A percentile compares a stretch with the other conserved stretches of the same genome.
These are phyloP conservation scores for Dioscorea alata DNA, from an alignment of 106 monocot genomes.

Conservation along the genomic window DNA sequence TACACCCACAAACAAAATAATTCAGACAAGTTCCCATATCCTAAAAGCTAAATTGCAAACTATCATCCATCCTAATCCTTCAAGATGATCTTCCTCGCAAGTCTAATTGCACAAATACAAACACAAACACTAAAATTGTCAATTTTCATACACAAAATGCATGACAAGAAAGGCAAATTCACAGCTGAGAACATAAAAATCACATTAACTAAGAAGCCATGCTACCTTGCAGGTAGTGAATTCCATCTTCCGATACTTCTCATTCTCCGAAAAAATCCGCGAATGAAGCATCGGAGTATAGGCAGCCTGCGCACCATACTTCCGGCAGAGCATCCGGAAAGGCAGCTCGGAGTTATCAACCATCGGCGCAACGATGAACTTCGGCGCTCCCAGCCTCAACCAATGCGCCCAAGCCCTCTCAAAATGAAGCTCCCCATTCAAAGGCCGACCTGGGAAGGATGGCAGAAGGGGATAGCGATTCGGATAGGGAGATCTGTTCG, in stretches of 20 bases:
- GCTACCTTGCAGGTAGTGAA: constrained; percentile 91
- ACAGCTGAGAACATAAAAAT: too few species aligned
- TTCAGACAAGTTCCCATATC: too few species aligned
- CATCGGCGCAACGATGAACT: constrained; percentile 87
- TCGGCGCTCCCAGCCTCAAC: constrained; percentile 64
- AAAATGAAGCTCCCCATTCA: constrained; percentile 28
- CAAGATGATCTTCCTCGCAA: too few species aligned
- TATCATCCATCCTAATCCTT: too few species aligned
- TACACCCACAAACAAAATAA: too few species aligned
- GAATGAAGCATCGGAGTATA: constrained; percentile 99
- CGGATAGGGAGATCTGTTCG: constrained; percentile 14
- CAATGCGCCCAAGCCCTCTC: constrained; percentile 92
- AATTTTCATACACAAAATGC: too few species aligned
- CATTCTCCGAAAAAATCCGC: constrained; percentile 86
- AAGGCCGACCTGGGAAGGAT: constrained; percentile 6
- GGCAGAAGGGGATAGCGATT: constrained; percentile 10
- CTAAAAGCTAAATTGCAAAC: too few species aligned
- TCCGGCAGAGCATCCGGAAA: constrained; percentile 96
- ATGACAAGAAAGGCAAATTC: too few species aligned
- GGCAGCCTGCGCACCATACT: constrained; percentile 84
- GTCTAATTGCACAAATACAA: too few species aligned
- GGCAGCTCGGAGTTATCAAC: constrained; percentile 99
- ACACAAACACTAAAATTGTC: too few species aligned
- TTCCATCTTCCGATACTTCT: constrained; percentile 81
- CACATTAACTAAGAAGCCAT: too few species aligned